Evolutionary conservation across 192 early-diverging fungal genomes (phyloP), one percentile per base, ranked within the genome.

Genomic region (Coemansia sp.): DNA sequence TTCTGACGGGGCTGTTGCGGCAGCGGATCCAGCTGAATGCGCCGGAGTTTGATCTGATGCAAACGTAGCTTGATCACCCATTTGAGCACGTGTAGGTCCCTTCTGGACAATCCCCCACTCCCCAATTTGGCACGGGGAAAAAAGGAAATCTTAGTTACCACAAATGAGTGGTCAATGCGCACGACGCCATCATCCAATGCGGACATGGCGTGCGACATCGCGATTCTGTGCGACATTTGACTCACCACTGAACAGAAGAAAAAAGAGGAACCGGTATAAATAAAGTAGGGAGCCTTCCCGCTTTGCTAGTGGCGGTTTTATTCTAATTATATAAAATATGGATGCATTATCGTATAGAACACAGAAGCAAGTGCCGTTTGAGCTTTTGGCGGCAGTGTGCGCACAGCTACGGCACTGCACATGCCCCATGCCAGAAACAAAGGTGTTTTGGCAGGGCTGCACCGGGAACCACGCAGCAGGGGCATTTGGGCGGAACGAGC

Each of bases 1-100:
- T 77, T 5, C 30, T 77, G 49, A 59, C 53, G 0, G 73, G 73
- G 18, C 42, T 75, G 21, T 35, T 75, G 57, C 60, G 72, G 19
- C 72, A 75, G 61, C 52, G 44, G 21, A 57, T 75, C 9, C 50
- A 36, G 44, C 42, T 51, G 47, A 43, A 42, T 38, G 48, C 58
- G 20, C 15, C 31, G 33, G 65, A 61, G 41, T 65, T 65, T 41
- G 56, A 44, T 23, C 30, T 56, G 5, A 6, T 35, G 6, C 20
- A 13, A 10, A 4, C 45, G 23, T 46, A 23, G 50, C 50, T 31
- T 51, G 50, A 18, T 21, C 30, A 9, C 7, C 28, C 50, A 36
- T 36, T 11, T 31, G 33, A 16, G 15, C 50, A 51, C 50, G 50
- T 33, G 40, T 18, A 5, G n/a, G 40, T 35, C 33, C 33, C 5